These are phyloP conservation scores for Melanogaster broomeanus DNA, from an alignment of 768 basidiomycete genomes.

Conservation along the genomic window DNA sequence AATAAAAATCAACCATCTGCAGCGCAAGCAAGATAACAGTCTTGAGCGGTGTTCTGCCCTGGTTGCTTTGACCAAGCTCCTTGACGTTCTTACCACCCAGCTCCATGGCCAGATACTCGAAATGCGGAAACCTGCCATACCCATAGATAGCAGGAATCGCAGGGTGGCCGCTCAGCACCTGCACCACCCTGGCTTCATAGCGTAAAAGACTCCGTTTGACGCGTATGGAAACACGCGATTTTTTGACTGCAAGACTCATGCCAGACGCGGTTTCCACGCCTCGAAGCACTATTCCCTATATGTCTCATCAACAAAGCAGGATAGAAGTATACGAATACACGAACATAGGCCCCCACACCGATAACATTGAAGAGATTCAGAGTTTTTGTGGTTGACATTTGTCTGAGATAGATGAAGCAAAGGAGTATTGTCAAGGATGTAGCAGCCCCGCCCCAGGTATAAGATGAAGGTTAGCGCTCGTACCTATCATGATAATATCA, in stretches of 20 bases:
- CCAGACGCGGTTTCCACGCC: no score
- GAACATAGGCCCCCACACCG: no score
- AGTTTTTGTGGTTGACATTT: no score
- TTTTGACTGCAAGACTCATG: constrained; percentile 20
- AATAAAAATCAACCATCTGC: background rate
- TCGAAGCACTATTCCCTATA: no score
- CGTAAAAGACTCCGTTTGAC: constrained; percentile 29
- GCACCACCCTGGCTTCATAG: constrained; percentile 31
- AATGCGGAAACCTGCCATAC: constrained; percentile 33
- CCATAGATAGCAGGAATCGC: constrained; percentile 33
- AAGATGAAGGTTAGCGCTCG: no score
- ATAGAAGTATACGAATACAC: no score
- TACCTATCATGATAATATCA: no score
- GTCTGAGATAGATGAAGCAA: no score
- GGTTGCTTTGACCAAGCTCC: constrained; percentile 12
- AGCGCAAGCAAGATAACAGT: constrained; percentile 16
- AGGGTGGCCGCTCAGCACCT: constrained; percentile 30
- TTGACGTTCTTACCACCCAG: constrained; percentile 10
- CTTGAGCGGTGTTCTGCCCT: constrained; percentile 14
- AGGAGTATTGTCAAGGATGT: no score
- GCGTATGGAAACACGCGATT: constrained; percentile 32
- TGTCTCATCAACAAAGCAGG: no score
- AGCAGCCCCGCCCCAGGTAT: no score
- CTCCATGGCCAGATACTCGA: constrained; percentile 36
- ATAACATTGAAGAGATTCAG: no score